These are phyloP conservation scores for Macroventuria anomochaeta DNA, from an alignment of 2,329 filamentous ascomycete genomes.

Conservation along the genomic window DNA sequence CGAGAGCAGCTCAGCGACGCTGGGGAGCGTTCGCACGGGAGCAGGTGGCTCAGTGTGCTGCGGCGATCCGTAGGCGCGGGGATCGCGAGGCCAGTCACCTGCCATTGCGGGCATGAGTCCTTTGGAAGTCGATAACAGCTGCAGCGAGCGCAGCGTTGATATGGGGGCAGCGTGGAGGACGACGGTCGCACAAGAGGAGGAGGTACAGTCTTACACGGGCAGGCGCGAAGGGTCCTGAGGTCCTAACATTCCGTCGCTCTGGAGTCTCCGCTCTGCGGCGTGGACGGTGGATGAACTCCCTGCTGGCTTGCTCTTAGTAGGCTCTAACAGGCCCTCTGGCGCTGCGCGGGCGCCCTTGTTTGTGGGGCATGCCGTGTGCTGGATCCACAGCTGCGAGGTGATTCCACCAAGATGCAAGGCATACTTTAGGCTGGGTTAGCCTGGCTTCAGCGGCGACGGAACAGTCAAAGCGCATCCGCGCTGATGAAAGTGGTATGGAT, in stretches of 20 bases:
- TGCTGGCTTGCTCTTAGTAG: slow-evolving; percentile 13
- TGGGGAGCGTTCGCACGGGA: slow-evolving; percentile 27
- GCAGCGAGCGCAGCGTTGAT: slow-evolving; percentile 16
- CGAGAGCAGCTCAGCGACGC: slow-evolving; percentile 34
- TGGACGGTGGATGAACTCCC: slow-evolving; percentile 14
- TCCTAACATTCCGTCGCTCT: slow-evolving; percentile 11
- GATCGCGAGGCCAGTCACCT: slow-evolving; percentile 19
- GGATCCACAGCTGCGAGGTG: slow-evolving; percentile 16
- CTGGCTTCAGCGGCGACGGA: slow-evolving; percentile 12
- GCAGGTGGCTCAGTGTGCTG: slow-evolving; percentile 13
- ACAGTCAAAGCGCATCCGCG: slow-evolving; percentile 11
- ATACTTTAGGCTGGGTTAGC: slow-evolving; percentile 12
- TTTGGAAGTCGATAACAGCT: neutral
- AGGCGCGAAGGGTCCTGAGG: slow-evolving; percentile 7
- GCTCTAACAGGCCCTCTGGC: slow-evolving; percentile 6
- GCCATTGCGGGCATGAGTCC: slow-evolving; percentile 21
- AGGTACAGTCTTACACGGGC: slow-evolving; percentile 13
- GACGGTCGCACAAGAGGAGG: slow-evolving; percentile 14
- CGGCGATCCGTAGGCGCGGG: slow-evolving; percentile 13
- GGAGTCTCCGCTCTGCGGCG: slow-evolving; percentile 19
- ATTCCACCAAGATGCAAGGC: slow-evolving; percentile 17
- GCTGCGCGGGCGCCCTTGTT: slow-evolving; percentile 17
- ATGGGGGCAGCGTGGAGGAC: slow-evolving; percentile 14
- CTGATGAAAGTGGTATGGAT: neutral
- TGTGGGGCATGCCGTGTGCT: slow-evolving; percentile 18